Conservation (phyloP, 345 rosid genomes). For the Trapa bicornis region DNA sequence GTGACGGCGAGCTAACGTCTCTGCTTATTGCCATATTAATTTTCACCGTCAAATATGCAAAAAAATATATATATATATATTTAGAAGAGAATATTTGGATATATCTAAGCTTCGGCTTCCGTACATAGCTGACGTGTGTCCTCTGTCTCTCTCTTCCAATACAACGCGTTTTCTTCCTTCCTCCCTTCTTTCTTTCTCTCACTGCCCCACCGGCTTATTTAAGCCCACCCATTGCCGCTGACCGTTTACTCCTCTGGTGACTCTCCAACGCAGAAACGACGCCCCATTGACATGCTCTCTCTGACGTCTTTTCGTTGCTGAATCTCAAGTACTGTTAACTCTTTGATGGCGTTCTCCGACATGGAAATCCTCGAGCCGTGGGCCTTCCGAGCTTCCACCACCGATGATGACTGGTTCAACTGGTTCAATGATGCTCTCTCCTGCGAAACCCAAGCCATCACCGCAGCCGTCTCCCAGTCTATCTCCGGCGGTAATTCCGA, state of each 20-base stretch:
- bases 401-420: conserved; percentile 11
- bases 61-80: no score
- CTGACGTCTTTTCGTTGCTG: neutral
- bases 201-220: no score
- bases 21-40: no score
- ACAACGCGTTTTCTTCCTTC: no score
- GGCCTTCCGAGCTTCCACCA: conserved; percentile 13
- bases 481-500: conserved; percentile 19
- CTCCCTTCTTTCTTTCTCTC: no score
- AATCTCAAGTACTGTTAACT: neutral
- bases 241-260: neutral
- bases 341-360: conserved; percentile 32
- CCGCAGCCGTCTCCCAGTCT: conserved; percentile 47
- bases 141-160: no score
- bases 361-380: conserved; percentile 24
- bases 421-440: conserved; percentile 32
- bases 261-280: neutral
- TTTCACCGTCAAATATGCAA: no score
- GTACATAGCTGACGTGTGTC: no score
- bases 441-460: conserved; percentile 29
- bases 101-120: no score
- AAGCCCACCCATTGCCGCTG: no score
- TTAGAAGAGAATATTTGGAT: no score
- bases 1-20: no score
- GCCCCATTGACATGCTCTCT: neutral